These are phyloP conservation scores for Lagerstroemia speciosa DNA, from an alignment of 345 rosid species.

Conservation along the genomic window DNA sequence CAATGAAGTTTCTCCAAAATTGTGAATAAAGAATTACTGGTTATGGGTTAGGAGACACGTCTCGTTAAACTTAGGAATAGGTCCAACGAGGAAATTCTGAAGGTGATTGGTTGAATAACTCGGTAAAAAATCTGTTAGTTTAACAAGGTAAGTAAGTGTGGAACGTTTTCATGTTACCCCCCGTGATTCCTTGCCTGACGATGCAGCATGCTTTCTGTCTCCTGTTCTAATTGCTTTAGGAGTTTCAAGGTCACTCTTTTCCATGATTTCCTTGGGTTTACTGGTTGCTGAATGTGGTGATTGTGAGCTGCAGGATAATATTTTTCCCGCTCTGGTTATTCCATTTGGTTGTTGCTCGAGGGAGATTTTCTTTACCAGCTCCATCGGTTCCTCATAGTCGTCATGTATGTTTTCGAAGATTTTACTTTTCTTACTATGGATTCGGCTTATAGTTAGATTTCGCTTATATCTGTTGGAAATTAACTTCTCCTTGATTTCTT, in stretches of 20 bases:
- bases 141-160: not conserved
- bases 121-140: not conserved
- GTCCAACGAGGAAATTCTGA: not conserved
- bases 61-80: not conserved
- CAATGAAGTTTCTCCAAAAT: not conserved
- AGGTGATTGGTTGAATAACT: not conserved
- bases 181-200: not conserved
- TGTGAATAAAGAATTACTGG: not conserved
- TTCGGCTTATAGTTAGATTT: not conserved
- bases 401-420: constrained; percentile 40
- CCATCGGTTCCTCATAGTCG: constrained; percentile 88
- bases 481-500: not conserved
- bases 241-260: not conserved
- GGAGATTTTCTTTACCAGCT: constrained; percentile 96
- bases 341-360: constrained; percentile 90
- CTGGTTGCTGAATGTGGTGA: not conserved
- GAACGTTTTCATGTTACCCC: not conserved
- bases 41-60: not conserved
- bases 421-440: not conserved
- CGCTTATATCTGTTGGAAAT: not conserved
- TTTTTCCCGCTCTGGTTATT: constrained; percentile 86
- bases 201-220: not conserved
- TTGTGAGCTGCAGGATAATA: constrained; percentile 46
- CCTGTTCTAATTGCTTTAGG: not conserved
- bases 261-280: not conserved